Evolutionary conservation across 2,329 filamentous ascomycete genomes (phyloP).

Genomic region (Huntiella savannae): DNA sequence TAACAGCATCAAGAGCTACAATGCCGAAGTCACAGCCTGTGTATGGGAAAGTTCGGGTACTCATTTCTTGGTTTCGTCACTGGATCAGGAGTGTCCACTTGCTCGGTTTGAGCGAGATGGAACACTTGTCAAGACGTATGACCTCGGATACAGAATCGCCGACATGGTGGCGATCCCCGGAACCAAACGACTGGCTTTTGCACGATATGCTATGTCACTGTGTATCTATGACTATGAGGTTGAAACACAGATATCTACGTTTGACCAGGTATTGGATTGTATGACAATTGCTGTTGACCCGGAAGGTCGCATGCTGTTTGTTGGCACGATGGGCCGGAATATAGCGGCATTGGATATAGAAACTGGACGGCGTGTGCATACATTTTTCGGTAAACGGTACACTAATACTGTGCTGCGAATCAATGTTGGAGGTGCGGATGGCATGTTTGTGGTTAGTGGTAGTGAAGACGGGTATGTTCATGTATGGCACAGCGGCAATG

Average conservation of each 20-base stretch:
- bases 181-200: constrained; percentile 60
- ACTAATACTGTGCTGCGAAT: constrained; percentile 64
- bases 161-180: constrained; percentile 71
- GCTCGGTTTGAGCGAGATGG: constrained; percentile 52
- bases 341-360: constrained; percentile 63
- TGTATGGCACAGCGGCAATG: constrained; percentile 81
- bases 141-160: constrained; percentile 61
- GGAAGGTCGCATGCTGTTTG: constrained; percentile 60
- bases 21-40: constrained; percentile 74
- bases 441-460: constrained; percentile 80
- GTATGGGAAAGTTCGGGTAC: constrained; percentile 70
- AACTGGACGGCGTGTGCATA: constrained; percentile 50
- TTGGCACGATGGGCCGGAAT: constrained; percentile 21
- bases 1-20: neutral
- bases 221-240: constrained; percentile 57
- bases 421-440: constrained; percentile 71
- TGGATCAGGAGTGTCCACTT: constrained; percentile 45
- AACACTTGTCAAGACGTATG: constrained; percentile 31
- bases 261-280: too few species aligned
- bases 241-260: too few species aligned
- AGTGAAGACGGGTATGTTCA: constrained; percentile 65
- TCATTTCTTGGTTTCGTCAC: constrained; percentile 45
- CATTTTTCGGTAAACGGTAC: constrained; percentile 57
- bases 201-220: constrained; percentile 50
- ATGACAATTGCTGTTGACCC: constrained; percentile 56